These are phyloP conservation scores for Colletotrichum shisoi DNA, from an alignment of 2,329 filamentous ascomycete genomes.

Conservation along the genomic window DNA sequence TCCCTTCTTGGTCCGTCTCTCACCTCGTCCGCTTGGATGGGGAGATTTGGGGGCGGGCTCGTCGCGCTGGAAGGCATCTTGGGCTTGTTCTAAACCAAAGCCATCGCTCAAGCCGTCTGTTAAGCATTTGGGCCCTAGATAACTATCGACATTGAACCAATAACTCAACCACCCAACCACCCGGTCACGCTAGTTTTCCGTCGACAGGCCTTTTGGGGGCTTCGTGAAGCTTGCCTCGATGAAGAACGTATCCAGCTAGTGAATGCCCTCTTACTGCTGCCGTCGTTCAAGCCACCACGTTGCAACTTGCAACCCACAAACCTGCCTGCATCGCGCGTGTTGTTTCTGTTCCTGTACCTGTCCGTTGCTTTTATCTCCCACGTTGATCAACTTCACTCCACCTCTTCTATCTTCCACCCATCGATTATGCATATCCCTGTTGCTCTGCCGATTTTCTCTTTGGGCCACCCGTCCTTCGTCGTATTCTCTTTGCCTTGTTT, in stretches of 20 bases:
- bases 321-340: conserved; percentile 8
- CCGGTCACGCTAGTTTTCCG: neutral
- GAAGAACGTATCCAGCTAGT: no score
- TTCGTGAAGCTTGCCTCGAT: neutral
- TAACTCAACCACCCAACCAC: neutral
- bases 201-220: neutral
- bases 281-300: conserved; percentile 31
- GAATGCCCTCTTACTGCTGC: neutral
- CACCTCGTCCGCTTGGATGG: conserved; percentile 23
- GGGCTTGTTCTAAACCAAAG: conserved; percentile 27
- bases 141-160: neutral
- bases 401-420: neutral
- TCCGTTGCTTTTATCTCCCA: conserved; percentile 14
- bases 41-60: conserved; percentile 23
- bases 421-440: no score
- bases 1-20: neutral
- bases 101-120: conserved; percentile 19
- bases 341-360: conserved; percentile 12
- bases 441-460: neutral
- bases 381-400: neutral
- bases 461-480: neutral
- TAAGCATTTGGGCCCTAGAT: neutral
- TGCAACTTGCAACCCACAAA: neutral
- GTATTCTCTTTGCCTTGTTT: conserved; percentile 8
- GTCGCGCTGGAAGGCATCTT: conserved; percentile 13